Conservation (phyloP, 73 alveolate species). For the Uronychia setigera region DNA sequence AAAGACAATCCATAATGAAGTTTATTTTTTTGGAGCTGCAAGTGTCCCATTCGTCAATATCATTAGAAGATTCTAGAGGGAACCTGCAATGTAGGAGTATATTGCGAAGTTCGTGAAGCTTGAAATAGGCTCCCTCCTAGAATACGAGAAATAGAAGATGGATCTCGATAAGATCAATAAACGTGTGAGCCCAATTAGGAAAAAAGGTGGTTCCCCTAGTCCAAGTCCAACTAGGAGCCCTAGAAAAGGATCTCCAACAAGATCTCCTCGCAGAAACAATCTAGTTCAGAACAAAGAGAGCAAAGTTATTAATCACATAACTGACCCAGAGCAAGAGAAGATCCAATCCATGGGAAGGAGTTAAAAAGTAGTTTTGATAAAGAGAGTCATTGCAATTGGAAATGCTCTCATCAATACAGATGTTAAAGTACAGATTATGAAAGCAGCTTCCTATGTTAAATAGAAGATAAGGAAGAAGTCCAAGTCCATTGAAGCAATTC, state of each 20-base stretch:
- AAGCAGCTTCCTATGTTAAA: not conserved
- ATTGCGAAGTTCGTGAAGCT: conserved; percentile 10
- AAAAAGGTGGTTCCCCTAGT: not conserved
- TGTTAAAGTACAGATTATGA: conserved; percentile 3
- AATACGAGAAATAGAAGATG: conserved; percentile 4
- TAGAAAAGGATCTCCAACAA: not conserved
- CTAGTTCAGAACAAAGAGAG: not conserved
- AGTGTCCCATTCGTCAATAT: conserved; percentile 2
- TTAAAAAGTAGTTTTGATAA: not conserved
- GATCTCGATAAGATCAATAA: conserved; percentile 9
- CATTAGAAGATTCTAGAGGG: conserved; percentile 32
- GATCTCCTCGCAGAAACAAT: not conserved
- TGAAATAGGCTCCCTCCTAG: conserved; percentile 6
- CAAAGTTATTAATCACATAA: conserved; percentile 1
- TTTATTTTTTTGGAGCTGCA: conserved; percentile 29
- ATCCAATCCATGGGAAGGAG: conserved; percentile 11
- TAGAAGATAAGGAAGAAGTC: conserved; percentile 1
- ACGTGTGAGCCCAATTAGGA: conserved; percentile 5
- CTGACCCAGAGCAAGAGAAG: conserved; percentile 23
- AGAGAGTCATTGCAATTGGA: conserved; percentile 14
- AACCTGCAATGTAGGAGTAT: conserved; percentile 38
- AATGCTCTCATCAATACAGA: not conserved
- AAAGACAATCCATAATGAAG: conserved; percentile 70
- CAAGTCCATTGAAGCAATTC: conserved; percentile 4
- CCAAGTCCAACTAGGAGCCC: not conserved